These are phyloP conservation scores for Debaryomyces sp. DNA, from an alignment of 1,139 yeast genomes.

Conservation along the genomic window DNA sequence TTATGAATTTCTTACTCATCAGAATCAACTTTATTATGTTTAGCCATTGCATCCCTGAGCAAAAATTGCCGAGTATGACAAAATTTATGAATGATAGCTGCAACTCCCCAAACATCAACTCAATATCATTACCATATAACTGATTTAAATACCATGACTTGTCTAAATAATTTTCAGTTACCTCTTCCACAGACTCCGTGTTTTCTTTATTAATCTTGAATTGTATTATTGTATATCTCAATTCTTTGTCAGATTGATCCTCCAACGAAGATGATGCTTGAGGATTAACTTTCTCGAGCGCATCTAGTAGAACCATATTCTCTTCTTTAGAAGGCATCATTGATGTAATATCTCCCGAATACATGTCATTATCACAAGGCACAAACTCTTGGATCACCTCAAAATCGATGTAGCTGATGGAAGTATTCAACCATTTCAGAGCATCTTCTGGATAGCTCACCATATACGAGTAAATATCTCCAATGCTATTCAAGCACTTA, in stretches of 20 bases:
- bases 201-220: constrained; percentile 17
- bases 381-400: constrained; percentile 25
- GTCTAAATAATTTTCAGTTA: constrained; percentile 27
- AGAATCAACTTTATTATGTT: constrained; percentile 25
- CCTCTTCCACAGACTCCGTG: constrained; percentile 10
- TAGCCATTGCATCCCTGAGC: constrained; percentile 36
- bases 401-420: constrained; percentile 21
- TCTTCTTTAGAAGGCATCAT: constrained; percentile 33
- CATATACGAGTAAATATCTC: constrained; percentile 25
- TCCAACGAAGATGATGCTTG: constrained; percentile 8
- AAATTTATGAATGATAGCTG: constrained; percentile 29
- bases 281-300: constrained; percentile 16
- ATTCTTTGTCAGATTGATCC: constrained; percentile 17
- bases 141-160: constrained; percentile 31
- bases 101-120: constrained; percentile 27
- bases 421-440: constrained; percentile 18
- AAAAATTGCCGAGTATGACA: constrained; percentile 30
- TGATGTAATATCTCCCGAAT: constrained; percentile 21
- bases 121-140: constrained; percentile 24
- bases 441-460: constrained; percentile 25
- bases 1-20: constrained; percentile 22
- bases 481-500: constrained; percentile 18
- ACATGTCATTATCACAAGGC: constrained; percentile 11
- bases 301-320: constrained; percentile 24
- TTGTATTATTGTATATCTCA: constrained; percentile 28